These are phyloP conservation scores for Planoprotostelium fungivorum DNA, from an alignment of 78 protist genomes.

Conservation along the genomic window DNA sequence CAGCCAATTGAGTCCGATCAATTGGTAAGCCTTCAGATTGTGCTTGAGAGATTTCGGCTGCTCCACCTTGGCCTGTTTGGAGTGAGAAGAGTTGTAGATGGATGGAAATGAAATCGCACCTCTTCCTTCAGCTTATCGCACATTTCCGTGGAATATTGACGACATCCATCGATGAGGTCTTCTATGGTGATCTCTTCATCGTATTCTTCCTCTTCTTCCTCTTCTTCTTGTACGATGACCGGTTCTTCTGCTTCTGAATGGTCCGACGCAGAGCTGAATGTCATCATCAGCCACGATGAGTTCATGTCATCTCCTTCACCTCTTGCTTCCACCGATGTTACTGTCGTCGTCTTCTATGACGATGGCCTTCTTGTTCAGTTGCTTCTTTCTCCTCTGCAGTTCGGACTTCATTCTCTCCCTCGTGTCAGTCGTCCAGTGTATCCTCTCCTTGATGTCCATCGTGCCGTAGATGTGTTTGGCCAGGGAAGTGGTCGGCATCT, in stretches of 20 bases:
- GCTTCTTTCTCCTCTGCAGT: neutral
- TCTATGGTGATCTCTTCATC: neutral
- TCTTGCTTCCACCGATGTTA: neutral
- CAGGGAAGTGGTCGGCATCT: neutral
- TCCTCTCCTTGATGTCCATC: neutral
- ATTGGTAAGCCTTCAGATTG: slow-evolving; percentile 46
- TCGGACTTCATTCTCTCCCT: neutral
- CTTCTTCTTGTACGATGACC: neutral
- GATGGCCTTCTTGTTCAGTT: neutral
- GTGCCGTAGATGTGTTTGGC: neutral
- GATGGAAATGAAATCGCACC: neutral
- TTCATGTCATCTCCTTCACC: too few species aligned
- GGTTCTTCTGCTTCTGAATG: neutral
- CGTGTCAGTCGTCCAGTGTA: neutral
- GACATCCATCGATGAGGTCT: neutral
- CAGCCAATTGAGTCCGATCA: slow-evolving; percentile 66
- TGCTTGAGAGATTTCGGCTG: slow-evolving; percentile 33
- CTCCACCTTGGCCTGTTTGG: neutral
- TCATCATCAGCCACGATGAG: too few species aligned
- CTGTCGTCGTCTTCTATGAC: neutral
- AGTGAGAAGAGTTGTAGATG: too few species aligned
- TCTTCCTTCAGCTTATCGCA: neutral
- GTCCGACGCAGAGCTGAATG: too few species aligned
- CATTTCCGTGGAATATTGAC: neutral
- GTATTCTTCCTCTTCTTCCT: neutral